Evolutionary conservation across 495 filamentous ascomycete species (phyloP).

Genomic region (Penicillium steckii): DNA sequence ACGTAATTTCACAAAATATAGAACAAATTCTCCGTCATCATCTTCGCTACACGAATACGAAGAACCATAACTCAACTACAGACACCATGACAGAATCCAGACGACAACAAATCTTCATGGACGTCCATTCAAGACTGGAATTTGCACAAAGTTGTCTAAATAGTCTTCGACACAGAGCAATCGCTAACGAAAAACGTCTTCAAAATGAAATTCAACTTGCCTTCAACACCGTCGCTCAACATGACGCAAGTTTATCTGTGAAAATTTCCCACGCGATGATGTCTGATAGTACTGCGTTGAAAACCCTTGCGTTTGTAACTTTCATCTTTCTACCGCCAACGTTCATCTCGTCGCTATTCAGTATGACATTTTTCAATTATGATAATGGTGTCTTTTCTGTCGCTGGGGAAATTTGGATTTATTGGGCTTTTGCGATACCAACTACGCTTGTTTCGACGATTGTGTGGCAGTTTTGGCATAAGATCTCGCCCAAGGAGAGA

Average conservation of each 20-base stretch:
- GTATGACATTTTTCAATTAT: constrained; percentile 37
- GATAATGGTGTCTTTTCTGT: constrained; percentile 21
- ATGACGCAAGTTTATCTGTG: constrained; percentile 31
- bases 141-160: constrained; percentile 23
- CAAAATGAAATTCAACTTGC: constrained; percentile 47
- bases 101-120: background rate
- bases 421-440: constrained; percentile 33
- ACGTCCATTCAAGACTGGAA: constrained; percentile 3
- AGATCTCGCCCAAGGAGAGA: constrained; percentile 2
- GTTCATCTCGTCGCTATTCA: constrained; percentile 38
- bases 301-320: constrained; percentile 34
- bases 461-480: constrained; percentile 26
- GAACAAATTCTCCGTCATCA: constrained; percentile 36
- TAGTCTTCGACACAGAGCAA: constrained; percentile 36
- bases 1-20: constrained; percentile 34
- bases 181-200: constrained; percentile 38
- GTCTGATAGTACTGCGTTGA: constrained; percentile 36
- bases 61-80: background rate
- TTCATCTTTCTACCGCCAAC: constrained; percentile 38
- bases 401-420: constrained; percentile 37
- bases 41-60: constrained; percentile 1
- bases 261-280: constrained; percentile 34
- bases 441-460: constrained; percentile 23
- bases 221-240: constrained; percentile 35
- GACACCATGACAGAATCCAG: no score